These are phyloP conservation scores for Colletotrichum phormii DNA, from an alignment of 2,329 filamentous ascomycete species.

Conservation along the genomic window DNA sequence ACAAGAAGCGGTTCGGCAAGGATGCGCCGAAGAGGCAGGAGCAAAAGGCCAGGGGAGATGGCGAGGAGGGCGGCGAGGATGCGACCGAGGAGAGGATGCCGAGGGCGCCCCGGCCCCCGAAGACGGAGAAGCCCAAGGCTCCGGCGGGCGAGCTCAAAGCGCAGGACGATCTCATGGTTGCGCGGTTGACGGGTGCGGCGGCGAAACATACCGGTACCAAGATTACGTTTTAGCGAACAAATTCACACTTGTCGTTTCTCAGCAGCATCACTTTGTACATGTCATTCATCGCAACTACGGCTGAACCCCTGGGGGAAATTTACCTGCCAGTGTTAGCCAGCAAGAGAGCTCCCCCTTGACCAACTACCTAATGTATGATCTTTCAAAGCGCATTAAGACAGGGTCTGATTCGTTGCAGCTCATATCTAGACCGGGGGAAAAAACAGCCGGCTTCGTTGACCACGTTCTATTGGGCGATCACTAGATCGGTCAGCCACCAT, in stretches of 20 bases:
- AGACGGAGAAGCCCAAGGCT: constrained; percentile 44
- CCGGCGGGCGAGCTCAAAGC: constrained; percentile 49
- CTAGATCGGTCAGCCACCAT: neutral
- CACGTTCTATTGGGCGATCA: neutral
- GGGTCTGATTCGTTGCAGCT: neutral
- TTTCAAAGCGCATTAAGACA: neutral
- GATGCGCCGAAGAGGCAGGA: constrained; percentile 61
- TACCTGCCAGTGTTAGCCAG: neutral
- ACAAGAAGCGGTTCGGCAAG: constrained; percentile 94
- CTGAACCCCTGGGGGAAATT: neutral
- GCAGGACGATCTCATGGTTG: constrained; percentile 60
- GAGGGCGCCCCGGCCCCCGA: constrained; percentile 35
- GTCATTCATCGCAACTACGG: neutral
- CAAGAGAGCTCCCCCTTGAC: neutral
- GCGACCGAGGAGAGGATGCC: constrained; percentile 36
- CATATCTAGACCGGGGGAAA: neutral
- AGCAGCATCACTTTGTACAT: neutral
- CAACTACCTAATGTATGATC: neutral
- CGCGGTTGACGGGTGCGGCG: constrained; percentile 81
- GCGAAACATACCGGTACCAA: constrained; percentile 85
- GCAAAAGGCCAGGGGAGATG: constrained; percentile 30
- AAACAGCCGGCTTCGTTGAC: neutral
- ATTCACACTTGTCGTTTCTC: neutral
- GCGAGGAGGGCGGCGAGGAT: constrained; percentile 28
- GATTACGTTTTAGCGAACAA: constrained; percentile 72